phyloP scores from a whole-genome alignment of 1,284 basidiomycete genomes.

The Prillingera fragicola region DNA sequence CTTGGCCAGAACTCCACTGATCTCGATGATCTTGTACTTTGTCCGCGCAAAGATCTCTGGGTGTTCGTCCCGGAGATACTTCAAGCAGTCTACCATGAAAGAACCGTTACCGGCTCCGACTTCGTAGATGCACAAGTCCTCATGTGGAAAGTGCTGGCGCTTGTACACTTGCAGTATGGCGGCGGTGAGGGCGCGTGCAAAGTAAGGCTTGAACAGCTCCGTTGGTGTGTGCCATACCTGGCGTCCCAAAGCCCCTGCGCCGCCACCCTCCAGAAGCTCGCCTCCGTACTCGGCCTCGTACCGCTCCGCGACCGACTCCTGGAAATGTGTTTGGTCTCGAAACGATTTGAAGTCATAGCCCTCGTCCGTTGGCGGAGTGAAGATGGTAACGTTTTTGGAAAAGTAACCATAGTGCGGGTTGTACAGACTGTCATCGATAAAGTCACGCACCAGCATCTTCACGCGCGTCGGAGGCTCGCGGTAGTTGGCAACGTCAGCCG shows the following conservation, averaged over 20 bases:
- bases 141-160: constrained; percentile 88
- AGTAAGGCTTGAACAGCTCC: constrained; percentile 97
- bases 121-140: constrained; percentile 93
- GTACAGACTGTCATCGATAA: constrained; percentile 93
- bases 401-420: constrained; percentile 99
- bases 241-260: constrained; percentile 59
- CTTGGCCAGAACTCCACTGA: constrained; percentile 69
- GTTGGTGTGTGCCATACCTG: constrained; percentile 99
- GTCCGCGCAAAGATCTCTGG: constrained; percentile 90
- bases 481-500: constrained; percentile 61
- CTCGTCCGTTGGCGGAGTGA: constrained; percentile 56
- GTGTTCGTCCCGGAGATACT: constrained; percentile 69
- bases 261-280: constrained; percentile 25
- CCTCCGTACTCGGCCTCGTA: constrained; percentile 54
- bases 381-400: constrained; percentile 81
- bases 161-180: constrained; percentile 88
- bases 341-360: constrained; percentile 67
- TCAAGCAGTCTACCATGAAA: constrained; percentile 79
- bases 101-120: constrained; percentile 97
- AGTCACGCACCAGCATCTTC: constrained; percentile 93
- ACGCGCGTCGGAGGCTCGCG: constrained; percentile 70
- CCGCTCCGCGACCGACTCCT: constrained; percentile 68
- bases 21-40: constrained; percentile 82
- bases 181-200: constrained; percentile 81
- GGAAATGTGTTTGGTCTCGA: constrained; percentile 68